Evolutionary conservation across 306 rosid genomes (phyloP).

Genomic region (Benincasa hispida): DNA sequence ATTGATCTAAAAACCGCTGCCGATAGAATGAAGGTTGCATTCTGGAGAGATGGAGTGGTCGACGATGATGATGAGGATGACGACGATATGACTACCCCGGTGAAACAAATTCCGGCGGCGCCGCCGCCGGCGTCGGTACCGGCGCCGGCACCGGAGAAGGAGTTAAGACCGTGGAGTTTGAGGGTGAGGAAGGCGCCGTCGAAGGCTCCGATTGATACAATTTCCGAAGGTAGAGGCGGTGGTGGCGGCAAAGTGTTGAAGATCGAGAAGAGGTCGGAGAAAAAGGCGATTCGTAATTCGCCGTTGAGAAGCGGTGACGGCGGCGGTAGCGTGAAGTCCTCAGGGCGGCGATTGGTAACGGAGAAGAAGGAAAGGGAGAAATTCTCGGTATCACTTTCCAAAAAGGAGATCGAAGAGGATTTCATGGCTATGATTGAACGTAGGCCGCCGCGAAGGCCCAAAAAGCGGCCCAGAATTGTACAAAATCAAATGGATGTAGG

Average conservation of each 20-base stretch:
- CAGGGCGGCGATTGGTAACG: slow-evolving; percentile 26
- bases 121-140: slow-evolving; percentile 1
- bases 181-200: slow-evolving; percentile 47
- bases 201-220: slow-evolving; percentile 30
- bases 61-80: slow-evolving; percentile 7
- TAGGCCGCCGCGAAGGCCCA: slow-evolving; percentile 55
- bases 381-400: slow-evolving; percentile 32
- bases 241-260: slow-evolving; percentile 20
- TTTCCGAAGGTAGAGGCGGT: neutral
- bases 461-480: slow-evolving; percentile 36
- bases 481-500: slow-evolving; percentile 64
- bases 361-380: slow-evolving; percentile 37
- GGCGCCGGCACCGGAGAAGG: neutral
- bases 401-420: slow-evolving; percentile 71
- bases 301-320: slow-evolving; percentile 32
- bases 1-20: slow-evolving; percentile 71
- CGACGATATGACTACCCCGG: slow-evolving; percentile 8
- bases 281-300: slow-evolving; percentile 14
- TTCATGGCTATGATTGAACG: slow-evolving; percentile 44
- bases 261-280: slow-evolving; percentile 35
- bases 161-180: slow-evolving; percentile 60
- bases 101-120: neutral
- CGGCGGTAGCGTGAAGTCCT: slow-evolving; percentile 27
- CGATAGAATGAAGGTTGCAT: slow-evolving; percentile 50
- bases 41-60: slow-evolving; percentile 32